These are phyloP conservation scores for Proteromonas lacertae DNA, from an alignment of 352 stramenopile species.

Conservation along the genomic window DNA sequence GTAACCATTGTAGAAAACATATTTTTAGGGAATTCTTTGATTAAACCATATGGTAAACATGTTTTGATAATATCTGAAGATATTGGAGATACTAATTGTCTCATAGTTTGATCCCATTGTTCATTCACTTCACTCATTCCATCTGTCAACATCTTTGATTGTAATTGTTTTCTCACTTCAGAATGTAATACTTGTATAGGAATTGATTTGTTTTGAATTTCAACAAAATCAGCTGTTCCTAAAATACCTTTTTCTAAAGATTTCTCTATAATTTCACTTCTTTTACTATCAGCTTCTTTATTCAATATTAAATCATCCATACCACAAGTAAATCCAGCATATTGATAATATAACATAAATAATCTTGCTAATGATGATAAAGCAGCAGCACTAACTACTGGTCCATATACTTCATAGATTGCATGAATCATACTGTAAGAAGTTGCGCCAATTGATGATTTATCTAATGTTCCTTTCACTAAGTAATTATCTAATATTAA, in stretches of 20 bases:
- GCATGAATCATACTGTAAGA: slow-evolving; percentile 89
- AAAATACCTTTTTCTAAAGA: neutral
- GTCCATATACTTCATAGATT: slow-evolving; percentile 63
- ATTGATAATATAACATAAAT: slow-evolving; percentile 90
- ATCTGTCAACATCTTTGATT: no score
- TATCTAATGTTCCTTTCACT: slow-evolving; percentile 85
- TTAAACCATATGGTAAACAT: slow-evolving; percentile 78
- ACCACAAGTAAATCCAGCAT: slow-evolving; percentile 82
- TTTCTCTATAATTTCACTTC: slow-evolving; percentile 22
- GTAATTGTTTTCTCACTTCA: no score
- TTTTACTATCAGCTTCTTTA: slow-evolving; percentile 44
- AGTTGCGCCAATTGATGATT: slow-evolving; percentile 83
- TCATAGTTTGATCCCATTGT: neutral
- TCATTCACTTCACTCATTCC: neutral
- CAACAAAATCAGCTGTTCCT: neutral
- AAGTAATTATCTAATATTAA: slow-evolving; percentile 75
- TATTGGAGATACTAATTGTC: neutral
- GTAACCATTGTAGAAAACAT: slow-evolving; percentile 96
- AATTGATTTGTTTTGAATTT: no score
- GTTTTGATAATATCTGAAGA: slow-evolving; percentile 90
- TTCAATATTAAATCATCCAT: slow-evolving; percentile 93
- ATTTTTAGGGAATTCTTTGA: slow-evolving; percentile 87
- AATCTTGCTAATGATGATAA: slow-evolving; percentile 43
- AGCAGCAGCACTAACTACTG: slow-evolving; percentile 26
- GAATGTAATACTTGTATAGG: no score